These are phyloP conservation scores for Scytalidium lignicola DNA, from an alignment of 2,329 filamentous ascomycete genomes.

Conservation along the genomic window DNA sequence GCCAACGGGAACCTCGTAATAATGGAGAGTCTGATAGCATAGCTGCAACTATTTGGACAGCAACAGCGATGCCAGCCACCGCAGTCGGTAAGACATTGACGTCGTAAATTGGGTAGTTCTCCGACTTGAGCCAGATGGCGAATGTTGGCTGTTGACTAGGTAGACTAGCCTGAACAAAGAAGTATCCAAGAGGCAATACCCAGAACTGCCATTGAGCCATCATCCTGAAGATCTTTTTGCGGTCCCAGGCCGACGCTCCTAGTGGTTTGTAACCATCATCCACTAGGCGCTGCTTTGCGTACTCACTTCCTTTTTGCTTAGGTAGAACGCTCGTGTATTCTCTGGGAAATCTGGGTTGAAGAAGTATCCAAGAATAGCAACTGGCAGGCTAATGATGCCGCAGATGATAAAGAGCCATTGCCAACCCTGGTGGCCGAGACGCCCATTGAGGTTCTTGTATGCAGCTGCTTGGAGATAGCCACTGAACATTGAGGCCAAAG, in stretches of 20 bases:
- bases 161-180: slow-evolving; percentile 16
- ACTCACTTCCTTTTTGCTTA: slow-evolving; percentile 15
- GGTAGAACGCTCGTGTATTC: slow-evolving; percentile 35
- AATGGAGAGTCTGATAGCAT: slow-evolving; percentile 21
- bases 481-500: slow-evolving; percentile 41
- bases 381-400: slow-evolving; percentile 47
- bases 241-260: slow-evolving; percentile 17
- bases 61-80: slow-evolving; percentile 11
- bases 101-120: slow-evolving; percentile 10
- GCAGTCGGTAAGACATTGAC: slow-evolving; percentile 20
- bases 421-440: slow-evolving; percentile 33
- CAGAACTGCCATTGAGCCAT: slow-evolving; percentile 21
- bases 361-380: slow-evolving; percentile 46
- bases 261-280: slow-evolving; percentile 16
- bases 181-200: slow-evolving; percentile 19
- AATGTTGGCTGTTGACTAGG: slow-evolving; percentile 15
- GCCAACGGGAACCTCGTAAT: slow-evolving; percentile 18
- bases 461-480: slow-evolving; percentile 38
- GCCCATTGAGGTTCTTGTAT: slow-evolving; percentile 33
- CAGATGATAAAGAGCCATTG: slow-evolving; percentile 45
- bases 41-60: slow-evolving; percentile 16
- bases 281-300: slow-evolving; percentile 13
- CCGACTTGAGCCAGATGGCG: slow-evolving; percentile 17
- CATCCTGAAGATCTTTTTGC: slow-evolving; percentile 19
- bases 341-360: slow-evolving; percentile 36